These are phyloP conservation scores for Liriodendron chinense DNA, from an alignment of 164 flowering plant genomes.

Conservation along the genomic window DNA sequence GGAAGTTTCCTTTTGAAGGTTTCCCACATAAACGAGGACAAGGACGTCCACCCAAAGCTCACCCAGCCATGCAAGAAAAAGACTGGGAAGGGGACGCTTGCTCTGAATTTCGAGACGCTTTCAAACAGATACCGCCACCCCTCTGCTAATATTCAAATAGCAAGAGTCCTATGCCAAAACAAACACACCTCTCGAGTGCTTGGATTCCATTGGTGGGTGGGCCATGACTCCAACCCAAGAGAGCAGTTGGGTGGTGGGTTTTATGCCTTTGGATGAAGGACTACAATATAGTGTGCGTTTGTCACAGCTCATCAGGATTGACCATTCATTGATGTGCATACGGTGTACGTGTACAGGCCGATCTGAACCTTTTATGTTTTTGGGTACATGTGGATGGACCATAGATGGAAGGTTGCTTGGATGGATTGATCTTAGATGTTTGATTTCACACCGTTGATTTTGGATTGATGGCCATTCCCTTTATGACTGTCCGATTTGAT, in stretches of 20 bases:
- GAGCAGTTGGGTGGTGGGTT: background rate
- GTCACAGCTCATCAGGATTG: background rate
- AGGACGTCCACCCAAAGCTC: background rate
- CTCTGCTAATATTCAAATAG: background rate
- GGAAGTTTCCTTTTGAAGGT: conserved; percentile 8
- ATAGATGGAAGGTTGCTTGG: background rate
- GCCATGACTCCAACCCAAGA: background rate
- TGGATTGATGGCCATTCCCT: too few relatives aligned
- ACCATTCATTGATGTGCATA: background rate
- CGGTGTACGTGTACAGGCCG: background rate
- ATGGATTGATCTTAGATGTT: background rate
- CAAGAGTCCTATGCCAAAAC: background rate
- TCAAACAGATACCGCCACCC: conserved; percentile 1
- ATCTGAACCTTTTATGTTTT: background rate
- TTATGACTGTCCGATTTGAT: too few relatives aligned
- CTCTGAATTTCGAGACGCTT: conserved; percentile 5
- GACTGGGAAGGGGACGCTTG: conserved; percentile 3
- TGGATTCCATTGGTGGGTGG: background rate
- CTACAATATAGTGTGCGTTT: background rate
- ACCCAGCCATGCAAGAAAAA: conserved; percentile 1
- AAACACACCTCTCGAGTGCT: background rate
- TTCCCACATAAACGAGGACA: conserved; percentile 2
- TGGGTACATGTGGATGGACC: background rate
- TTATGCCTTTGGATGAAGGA: background rate
- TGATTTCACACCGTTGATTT: background rate